These are phyloP conservation scores for Myriosclerotinia curreyana DNA, from an alignment of 2,329 filamentous ascomycete genomes.

Conservation along the genomic window DNA sequence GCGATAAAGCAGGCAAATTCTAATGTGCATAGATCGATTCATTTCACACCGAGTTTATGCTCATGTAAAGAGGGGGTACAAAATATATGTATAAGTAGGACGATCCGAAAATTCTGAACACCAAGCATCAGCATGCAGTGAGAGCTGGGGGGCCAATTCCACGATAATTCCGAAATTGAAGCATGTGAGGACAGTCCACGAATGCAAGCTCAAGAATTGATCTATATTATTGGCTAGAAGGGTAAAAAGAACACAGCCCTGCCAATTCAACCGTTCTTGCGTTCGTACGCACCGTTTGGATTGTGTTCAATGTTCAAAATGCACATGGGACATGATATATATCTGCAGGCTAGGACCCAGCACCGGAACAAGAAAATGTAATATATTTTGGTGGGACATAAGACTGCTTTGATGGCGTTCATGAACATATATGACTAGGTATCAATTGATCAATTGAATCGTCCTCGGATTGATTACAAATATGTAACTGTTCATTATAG, in stretches of 20 bases:
- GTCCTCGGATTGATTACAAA: neutral
- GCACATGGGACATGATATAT: conserved; percentile 5
- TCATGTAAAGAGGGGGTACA: conserved; percentile 8
- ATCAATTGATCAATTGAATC: neutral
- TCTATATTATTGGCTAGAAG: conserved; percentile 5
- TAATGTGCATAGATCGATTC: conserved; percentile 14
- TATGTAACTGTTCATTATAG: no score
- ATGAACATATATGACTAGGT: neutral
- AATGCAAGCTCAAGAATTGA: conserved; percentile 14
- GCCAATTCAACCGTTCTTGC: conserved; percentile 4
- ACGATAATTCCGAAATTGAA: conserved; percentile 20
- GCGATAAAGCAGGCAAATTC: conserved; percentile 17
- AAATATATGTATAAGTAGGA: conserved; percentile 18
- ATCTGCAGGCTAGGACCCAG: conserved; percentile 12
- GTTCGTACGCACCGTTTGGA: conserved; percentile 11
- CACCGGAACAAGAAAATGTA: conserved; percentile 9
- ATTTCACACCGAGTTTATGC: conserved; percentile 22
- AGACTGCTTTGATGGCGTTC: neutral
- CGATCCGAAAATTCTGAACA: conserved; percentile 10
- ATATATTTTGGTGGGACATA: conserved; percentile 3
- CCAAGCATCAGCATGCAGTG: conserved; percentile 21
- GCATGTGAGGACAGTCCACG: conserved; percentile 15
- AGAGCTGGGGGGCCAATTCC: conserved; percentile 17
- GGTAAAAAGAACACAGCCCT: conserved; percentile 15
- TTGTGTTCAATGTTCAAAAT: neutral